A percentile compares a stretch with the other conserved stretches of the same genome.
These are phyloP conservation scores for Earliella scabrosa DNA, from an alignment of 1,284 basidiomycete genomes.

Conservation along the genomic window DNA sequence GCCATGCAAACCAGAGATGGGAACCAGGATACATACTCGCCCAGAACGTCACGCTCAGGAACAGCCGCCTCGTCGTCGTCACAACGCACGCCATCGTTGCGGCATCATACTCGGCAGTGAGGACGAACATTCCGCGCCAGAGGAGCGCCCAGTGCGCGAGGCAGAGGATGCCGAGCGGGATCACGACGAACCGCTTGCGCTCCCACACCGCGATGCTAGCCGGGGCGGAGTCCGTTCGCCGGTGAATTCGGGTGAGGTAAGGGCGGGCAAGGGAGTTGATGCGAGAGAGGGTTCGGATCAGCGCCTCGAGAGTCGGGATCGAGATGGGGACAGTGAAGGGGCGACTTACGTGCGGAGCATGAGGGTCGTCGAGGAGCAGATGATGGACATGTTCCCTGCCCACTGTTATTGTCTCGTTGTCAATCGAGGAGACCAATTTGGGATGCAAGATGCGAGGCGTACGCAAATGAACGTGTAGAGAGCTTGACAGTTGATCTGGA, in stretches of 20 bases:
- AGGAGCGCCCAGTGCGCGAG: slow-evolving; percentile 68
- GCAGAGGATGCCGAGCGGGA: slow-evolving; percentile 56
- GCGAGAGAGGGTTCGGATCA: slow-evolving; percentile 10
- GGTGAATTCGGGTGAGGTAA: slow-evolving; percentile 1
- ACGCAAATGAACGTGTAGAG: slow-evolving; percentile 73
- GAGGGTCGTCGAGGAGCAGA: slow-evolving; percentile 66
- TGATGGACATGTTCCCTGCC: slow-evolving; percentile 67
- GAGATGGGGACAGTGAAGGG: neutral
- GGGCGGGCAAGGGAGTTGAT: neutral
- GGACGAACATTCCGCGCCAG: slow-evolving; percentile 71
- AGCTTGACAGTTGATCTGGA: slow-evolving; percentile 69
- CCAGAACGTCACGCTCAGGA: slow-evolving; percentile 69
- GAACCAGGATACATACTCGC: slow-evolving; percentile 52
- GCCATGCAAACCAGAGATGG: too few species aligned
- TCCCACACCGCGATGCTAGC: slow-evolving; percentile 73
- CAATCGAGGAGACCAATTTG: neutral
- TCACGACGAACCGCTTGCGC: slow-evolving; percentile 51
- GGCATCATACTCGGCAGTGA: slow-evolving; percentile 57
- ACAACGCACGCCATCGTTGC: slow-evolving; percentile 49
- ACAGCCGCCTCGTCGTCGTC: slow-evolving; percentile 51
- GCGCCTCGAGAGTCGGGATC: neutral
- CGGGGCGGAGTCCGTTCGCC: neutral
- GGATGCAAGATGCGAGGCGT: neutral
- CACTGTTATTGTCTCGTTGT: slow-evolving; percentile 40
- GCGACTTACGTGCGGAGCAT: slow-evolving; percentile 67